These are phyloP conservation scores for Glonium stellatum DNA, from an alignment of 495 filamentous ascomycete species.

Conservation along the genomic window DNA sequence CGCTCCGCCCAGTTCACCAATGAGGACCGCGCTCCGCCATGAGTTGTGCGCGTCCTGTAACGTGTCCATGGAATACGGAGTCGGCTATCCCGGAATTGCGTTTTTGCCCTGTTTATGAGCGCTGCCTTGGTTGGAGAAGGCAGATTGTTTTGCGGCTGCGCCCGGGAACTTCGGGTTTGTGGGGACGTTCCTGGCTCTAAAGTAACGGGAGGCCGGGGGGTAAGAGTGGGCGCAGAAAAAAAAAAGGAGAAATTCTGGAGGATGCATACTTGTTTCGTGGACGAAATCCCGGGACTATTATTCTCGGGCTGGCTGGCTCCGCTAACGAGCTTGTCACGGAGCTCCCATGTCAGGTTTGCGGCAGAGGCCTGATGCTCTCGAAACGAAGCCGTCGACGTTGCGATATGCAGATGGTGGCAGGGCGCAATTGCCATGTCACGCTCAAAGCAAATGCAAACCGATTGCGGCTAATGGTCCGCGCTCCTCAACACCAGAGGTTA, in stretches of 20 bases:
- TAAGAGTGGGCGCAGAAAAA: neutral
- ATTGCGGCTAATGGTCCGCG: neutral
- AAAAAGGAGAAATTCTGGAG: neutral
- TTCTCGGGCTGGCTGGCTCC: neutral
- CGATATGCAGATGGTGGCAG: neutral
- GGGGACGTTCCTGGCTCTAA: neutral
- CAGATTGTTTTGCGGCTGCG: neutral
- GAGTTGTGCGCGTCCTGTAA: neutral
- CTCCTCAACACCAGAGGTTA: neutral
- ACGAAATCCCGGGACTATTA: neutral
- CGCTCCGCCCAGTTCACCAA: neutral
- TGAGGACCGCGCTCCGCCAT: neutral
- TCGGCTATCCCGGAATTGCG: neutral
- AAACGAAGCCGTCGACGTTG: neutral
- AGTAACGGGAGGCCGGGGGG: neutral
- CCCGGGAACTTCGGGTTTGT: neutral
- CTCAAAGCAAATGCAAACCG: neutral
- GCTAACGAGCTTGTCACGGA: neutral
- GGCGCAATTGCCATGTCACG: neutral
- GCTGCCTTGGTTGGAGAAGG: neutral
- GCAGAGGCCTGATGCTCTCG: neutral
- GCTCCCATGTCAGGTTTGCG: neutral
- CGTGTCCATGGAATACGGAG: neutral
- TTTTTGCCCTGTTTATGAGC: too few relatives aligned
- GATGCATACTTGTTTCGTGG: neutral